Percentiles rank a stretch among this genome's conserved stretches.
These are phyloP conservation scores for Tetrapyrgos nigripes DNA, from an alignment of 1,284 basidiomycete genomes.

Conservation along the genomic window DNA sequence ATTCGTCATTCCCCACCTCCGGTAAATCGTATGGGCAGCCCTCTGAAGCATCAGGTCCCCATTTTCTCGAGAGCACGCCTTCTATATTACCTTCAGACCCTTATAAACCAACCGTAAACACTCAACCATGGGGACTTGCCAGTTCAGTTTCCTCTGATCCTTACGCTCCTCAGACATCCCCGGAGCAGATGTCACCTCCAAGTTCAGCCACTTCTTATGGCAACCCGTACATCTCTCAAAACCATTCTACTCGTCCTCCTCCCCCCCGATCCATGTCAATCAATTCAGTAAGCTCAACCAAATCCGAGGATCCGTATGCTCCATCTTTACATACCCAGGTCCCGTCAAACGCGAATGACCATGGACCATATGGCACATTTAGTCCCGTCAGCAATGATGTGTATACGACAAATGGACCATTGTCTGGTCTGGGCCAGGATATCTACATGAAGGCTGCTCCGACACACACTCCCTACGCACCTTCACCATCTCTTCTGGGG, in stretches of 20 bases:
- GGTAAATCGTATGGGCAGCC: not conserved
- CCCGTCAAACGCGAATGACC: slow-evolving; percentile 31
- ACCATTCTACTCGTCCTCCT: slow-evolving; percentile 17
- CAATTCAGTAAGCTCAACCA: slow-evolving; percentile 51
- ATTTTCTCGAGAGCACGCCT: not conserved
- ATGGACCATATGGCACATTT: slow-evolving; percentile 29
- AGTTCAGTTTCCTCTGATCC: not conserved
- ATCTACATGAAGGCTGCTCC: slow-evolving; percentile 45
- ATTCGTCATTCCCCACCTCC: too few species aligned
- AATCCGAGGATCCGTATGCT: slow-evolving; percentile 50
- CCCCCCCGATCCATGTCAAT: slow-evolving; percentile 56
- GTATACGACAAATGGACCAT: not conserved
- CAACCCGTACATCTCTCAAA: slow-evolving; percentile 14
- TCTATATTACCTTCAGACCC: not conserved
- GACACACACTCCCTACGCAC: slow-evolving; percentile 66
- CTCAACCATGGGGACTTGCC: slow-evolving; percentile 3
- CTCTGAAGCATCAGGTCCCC: not conserved
- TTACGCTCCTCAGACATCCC: slow-evolving; percentile 12
- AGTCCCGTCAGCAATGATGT: slow-evolving; percentile 23
- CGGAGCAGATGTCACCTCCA: not conserved
- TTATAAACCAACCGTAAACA: slow-evolving; percentile 1
- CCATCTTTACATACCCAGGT: slow-evolving; percentile 37
- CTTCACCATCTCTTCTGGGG: slow-evolving; percentile 79
- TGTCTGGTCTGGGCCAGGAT: slow-evolving; percentile 42
- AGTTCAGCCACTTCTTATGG: slow-evolving; percentile 20